Evolutionary conservation across 2,329 filamentous ascomycete species (phyloP), one percentile per base, ranked within the genome.

Genomic region (Oidium heveae): DNA sequence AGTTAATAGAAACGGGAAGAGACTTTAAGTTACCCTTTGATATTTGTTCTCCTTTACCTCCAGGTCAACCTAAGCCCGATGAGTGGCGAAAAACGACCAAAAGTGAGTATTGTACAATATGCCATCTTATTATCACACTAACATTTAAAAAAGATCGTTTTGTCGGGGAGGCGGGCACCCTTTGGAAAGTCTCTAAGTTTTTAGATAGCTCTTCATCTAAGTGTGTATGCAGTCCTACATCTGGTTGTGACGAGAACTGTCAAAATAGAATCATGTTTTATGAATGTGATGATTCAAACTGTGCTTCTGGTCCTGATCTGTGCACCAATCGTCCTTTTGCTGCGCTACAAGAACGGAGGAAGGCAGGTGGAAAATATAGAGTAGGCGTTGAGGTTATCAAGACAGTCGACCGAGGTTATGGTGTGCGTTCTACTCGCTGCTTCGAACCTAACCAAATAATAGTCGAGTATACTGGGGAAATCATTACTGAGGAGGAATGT

Each of bases 181-280:
- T 83, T 61, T 94, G 87, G 86, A 84, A 84, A 66, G 86, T 86
- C 63, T 79, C 75, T 44, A 82, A 82, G 39, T 77, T 82, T 57
- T 76, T 82, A 61, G 79, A 86, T 61, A 76, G 85, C 57, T 86
- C 82, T 56, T 77, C 79, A 56, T 84, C 81, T 57, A 81, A 79
- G 64, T 94, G 87, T 64, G 79, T 86, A 56, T 94, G 87, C 69
- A 79, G 71, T 44, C 72, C 76, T 7, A 84, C 88, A 54, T 79
- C 82, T 54, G 87, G 86, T 37, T 96, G 91, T 63, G 84, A 80
- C 58, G 86, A 95, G 58, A 76, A 84, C 62, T 98, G 91, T 68
- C 84, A 94, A 64, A 98, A 98, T 66, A 76, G 87, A 58, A 87
- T 87, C 66, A 96, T 96, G 87, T 80, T 94, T 55, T 96, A 95